Evolutionary conservation across 2,329 filamentous ascomycete species (phyloP), one percentile per base, ranked within the genome.

Genomic region (Penicillium verrucosum): DNA sequence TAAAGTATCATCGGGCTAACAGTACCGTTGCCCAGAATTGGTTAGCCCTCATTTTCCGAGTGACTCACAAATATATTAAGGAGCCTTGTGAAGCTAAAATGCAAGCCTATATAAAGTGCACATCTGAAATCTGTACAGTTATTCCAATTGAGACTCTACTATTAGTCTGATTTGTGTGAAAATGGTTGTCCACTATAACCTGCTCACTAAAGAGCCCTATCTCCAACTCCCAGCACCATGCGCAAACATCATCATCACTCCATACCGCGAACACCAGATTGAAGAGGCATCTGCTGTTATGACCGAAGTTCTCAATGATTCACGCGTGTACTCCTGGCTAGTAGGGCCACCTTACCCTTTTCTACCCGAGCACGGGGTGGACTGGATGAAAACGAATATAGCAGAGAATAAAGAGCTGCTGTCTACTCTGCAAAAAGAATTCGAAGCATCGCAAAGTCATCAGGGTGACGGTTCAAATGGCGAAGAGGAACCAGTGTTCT

Each of bases 241-340:
- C 18, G 48, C 59, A 10, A 60, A 68, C 30, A 66, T 69, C 38
- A 68, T 69, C 51, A 59, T 70, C 53, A 69, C 68, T 12, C 64
- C 65, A 30, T 60, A 65, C 23, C 65, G 67, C 5, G 48, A 48
- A 18, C 38, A 54, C 51, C 47, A 42, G 34, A 25, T 51, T n/a
- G 57, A 67, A 36, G 53, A 66, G 25, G 38, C 51, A 3, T 27
- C 51, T n/a, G 12, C 57, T 25, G 56, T 10, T 2, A 44, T 60
- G 43, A 32, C 51, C 5, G 23, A 40, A 8, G 54, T 61, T 1
- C 59, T 73, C 18, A 73, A 73, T 41, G 61, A 71, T 25, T 61
- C 64, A 5, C 36, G 23, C 0, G 59, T 71, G 1, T 66, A 66
- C 37, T 40, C 48, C n/a, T 63, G 52, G 32, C 65, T 73, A 27